These are phyloP conservation scores for Grosmannia huntii DNA, from an alignment of 2,329 filamentous ascomycete species.

Conservation along the genomic window DNA sequence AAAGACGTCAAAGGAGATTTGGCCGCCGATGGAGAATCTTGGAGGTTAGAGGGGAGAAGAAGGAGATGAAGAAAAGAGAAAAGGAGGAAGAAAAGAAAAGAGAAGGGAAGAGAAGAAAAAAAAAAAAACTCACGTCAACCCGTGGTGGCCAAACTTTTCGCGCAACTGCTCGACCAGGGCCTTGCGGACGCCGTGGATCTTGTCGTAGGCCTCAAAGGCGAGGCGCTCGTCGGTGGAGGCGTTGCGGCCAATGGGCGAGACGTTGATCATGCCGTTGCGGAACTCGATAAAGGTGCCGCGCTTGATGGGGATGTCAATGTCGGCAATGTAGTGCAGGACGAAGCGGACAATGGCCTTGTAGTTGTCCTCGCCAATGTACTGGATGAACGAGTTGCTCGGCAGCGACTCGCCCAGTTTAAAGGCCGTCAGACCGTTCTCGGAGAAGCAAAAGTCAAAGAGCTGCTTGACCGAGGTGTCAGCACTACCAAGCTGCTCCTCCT, in stretches of 20 bases:
- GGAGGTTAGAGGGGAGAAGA: neutral
- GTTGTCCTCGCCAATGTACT: constrained; percentile 71
- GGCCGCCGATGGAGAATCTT: constrained; percentile 86
- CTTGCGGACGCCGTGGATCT: constrained; percentile 60
- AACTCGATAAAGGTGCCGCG: constrained; percentile 78
- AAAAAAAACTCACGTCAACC: constrained; percentile 56
- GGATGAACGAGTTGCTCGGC: constrained; percentile 74
- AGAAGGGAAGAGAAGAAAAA: neutral
- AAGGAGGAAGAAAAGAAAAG: constrained; percentile 13
- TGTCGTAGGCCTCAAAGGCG: constrained; percentile 73
- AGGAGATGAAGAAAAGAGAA: constrained; percentile 1
- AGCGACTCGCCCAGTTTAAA: constrained; percentile 71
- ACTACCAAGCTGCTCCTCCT: constrained; percentile 86
- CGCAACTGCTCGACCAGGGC: constrained; percentile 65
- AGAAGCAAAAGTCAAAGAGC: constrained; percentile 96
- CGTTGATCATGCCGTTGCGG: constrained; percentile 84
- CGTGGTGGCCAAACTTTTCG: constrained; percentile 71
- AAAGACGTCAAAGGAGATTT: constrained; percentile 98
- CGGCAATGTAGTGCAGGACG: constrained; percentile 70
- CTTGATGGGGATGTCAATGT: constrained; percentile 75
- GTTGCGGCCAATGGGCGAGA: constrained; percentile 75
- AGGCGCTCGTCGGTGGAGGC: constrained; percentile 67
- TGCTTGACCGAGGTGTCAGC: constrained; percentile 55
- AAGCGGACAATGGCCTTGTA: constrained; percentile 71
- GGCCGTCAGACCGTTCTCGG: constrained; percentile 91